Conservation (phyloP, 129 eudicot genomes). For the Pittosporum tobira region DNA sequence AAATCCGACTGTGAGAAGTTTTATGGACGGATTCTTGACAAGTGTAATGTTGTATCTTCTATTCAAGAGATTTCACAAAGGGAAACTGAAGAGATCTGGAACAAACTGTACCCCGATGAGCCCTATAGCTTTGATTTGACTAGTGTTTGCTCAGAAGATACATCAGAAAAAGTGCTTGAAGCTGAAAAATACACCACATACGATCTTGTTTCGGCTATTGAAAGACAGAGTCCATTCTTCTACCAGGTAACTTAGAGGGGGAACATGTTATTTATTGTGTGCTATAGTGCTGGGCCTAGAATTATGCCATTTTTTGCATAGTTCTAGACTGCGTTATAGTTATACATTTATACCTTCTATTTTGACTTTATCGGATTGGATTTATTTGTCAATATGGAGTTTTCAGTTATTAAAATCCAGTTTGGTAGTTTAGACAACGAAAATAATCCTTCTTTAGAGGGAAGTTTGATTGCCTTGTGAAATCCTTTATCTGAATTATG, state of each 20-base stretch:
- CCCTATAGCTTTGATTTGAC: slow-evolving; percentile 41
- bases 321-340: background rate
- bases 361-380: background rate
- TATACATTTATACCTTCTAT: background rate
- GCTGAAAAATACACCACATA: slow-evolving; percentile 47
- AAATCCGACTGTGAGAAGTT: slow-evolving; percentile 68
- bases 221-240: slow-evolving; percentile 69
- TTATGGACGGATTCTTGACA: slow-evolving; percentile 74
- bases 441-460: background rate
- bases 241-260: slow-evolving; percentile 50
- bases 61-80: slow-evolving; percentile 36
- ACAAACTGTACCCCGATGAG: slow-evolving; percentile 47
- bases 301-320: background rate
- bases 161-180: slow-evolving; percentile 5
- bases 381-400: background rate
- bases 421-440: background rate
- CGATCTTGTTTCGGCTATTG: slow-evolving; percentile 60
- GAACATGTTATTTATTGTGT: background rate
- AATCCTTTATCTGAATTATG: background rate
- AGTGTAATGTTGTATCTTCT: slow-evolving; percentile 54
- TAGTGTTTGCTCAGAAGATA: slow-evolving; percentile 18
- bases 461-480: background rate
- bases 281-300: background rate
- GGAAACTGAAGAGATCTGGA: slow-evolving; percentile 65
- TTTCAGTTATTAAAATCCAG: background rate